Base-by-base conservation (phyloP, 2,329 filamentous ascomycete genomes). In the Monilinia polystroma region DNA sequence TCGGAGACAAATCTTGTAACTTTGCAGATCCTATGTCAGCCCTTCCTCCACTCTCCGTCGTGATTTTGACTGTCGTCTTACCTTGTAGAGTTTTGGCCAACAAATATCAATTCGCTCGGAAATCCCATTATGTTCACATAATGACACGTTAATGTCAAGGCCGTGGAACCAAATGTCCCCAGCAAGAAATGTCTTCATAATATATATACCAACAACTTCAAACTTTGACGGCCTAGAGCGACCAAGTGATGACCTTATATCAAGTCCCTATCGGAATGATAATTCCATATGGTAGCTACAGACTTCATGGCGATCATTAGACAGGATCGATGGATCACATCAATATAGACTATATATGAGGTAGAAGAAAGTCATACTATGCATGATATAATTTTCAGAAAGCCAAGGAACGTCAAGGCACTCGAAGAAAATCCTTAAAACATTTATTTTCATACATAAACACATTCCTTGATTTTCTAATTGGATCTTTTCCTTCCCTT, bases 1-100 rank as follows among this genome's bases (percentile, higher is more conserved):
- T 32, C 43, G 26, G 41, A 32, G 20, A 59, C 60, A 26, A 45
- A 63, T 64, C 26, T 54, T 35, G 52, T 35, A 49, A 45, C 6
- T n/a, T 14, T 56, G 41, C 16, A 64, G 52, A 64, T 64, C 41
- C 35, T 56, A 38, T 32, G 35, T 29, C 11, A 10, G 18, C 20
- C 43, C 41, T 14, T n/a, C 45, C 45, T 47, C 45, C 45, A 35
- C 8, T 18, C 5, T n/a, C 6, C 45, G 43, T 45, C 18, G 18
- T n/a, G 18, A 47, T 47, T 35, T 35, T 35, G 7, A 35, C 32
- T 35, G 4, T 35, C 32, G 32, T 35, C 32, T 35, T 4, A 35
- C 32, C 2, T 35, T 35, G 5, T 35, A 35, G 32, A 35, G 32
- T 35, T 35, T 35, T 35, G 32, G 32, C 32, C 32, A 35, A 35